Conservation (phyloP, 169 alveolate species). For the Eimeria acervulina region DNA sequence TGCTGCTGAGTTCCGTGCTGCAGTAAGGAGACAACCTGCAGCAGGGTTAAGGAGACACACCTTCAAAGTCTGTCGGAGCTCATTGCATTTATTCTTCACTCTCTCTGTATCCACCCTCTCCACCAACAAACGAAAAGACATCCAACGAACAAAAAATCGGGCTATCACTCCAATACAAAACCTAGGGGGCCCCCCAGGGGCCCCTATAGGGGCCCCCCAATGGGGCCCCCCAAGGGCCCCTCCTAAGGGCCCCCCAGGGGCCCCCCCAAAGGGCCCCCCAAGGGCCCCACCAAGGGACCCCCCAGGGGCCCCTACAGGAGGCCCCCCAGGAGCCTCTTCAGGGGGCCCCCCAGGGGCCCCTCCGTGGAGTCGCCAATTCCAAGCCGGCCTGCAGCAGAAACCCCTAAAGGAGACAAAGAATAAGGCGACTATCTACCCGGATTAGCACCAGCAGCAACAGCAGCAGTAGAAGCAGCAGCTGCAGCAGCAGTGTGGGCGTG, state of each 20-base stretch:
- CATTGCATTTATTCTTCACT: slow-evolving; percentile 28
- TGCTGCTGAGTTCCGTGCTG: not conserved
- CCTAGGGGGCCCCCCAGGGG: not conserved
- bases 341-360: not conserved
- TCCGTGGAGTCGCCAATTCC: not conserved
- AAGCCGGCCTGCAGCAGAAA: slow-evolving; percentile 2
- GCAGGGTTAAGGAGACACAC: not conserved
- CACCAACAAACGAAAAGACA: slow-evolving; percentile 57
- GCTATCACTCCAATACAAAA: slow-evolving; percentile 11
- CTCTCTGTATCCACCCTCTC: slow-evolving; percentile 64
- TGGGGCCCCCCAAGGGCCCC: not conserved
- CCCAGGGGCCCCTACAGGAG: not conserved
- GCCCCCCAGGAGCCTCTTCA: no score
- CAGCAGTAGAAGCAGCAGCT: not conserved
- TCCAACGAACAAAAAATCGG: slow-evolving; percentile 60
- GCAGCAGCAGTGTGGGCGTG: not conserved
- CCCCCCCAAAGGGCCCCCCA: no score
- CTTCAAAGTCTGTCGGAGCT: slow-evolving; percentile 35
- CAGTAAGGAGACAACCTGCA: not conserved
- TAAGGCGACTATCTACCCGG: not conserved
- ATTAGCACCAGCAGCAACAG: not conserved
- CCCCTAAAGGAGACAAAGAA: not conserved
- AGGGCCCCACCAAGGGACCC: not conserved
- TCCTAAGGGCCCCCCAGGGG: not conserved
- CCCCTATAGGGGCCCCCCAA: not conserved